These are phyloP conservation scores for Colletotrichum viniferum DNA, from an alignment of 2,329 filamentous ascomycete genomes.

Conservation along the genomic window DNA sequence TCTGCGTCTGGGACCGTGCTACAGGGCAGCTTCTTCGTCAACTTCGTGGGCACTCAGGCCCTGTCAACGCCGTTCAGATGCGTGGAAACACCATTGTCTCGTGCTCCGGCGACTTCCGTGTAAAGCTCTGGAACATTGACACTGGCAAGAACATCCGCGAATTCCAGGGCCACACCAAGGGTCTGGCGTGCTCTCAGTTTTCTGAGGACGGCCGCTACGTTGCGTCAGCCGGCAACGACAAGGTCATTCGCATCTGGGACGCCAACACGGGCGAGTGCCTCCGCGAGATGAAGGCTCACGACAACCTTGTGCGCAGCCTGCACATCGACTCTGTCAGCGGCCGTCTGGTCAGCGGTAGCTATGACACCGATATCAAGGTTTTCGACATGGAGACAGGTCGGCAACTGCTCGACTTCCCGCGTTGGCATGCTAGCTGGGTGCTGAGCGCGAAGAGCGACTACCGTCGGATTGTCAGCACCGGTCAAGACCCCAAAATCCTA, in stretches of 20 bases:
- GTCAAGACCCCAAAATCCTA: constrained; percentile 89
- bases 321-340: constrained; percentile 89
- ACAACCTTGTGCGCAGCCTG: constrained; percentile 84
- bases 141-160: constrained; percentile 89
- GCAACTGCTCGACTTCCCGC: constrained; percentile 83
- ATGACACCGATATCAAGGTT: constrained; percentile 94
- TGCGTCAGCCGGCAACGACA: constrained; percentile 92
- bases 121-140: constrained; percentile 95
- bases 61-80: constrained; percentile 95
- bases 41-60: constrained; percentile 84
- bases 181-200: constrained; percentile 94
- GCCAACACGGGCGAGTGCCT: constrained; percentile 87
- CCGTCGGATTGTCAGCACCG: constrained; percentile 89
- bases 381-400: constrained; percentile 85
- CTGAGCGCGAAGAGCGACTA: constrained; percentile 96
- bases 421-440: constrained; percentile 97
- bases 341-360: constrained; percentile 88
- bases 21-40: constrained; percentile 79
- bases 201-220: constrained; percentile 94
- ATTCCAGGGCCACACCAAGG: constrained; percentile 88
- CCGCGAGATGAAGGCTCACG: constrained; percentile 81
- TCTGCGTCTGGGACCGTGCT: constrained; percentile 91
- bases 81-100: constrained; percentile 92
- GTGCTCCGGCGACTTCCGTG: constrained; percentile 89
- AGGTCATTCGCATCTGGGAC: constrained; percentile 95